phyloP scores from a whole-genome alignment of 2,329 filamentous ascomycete genomes.

The Ceratocystiopsis sp. region DNA sequence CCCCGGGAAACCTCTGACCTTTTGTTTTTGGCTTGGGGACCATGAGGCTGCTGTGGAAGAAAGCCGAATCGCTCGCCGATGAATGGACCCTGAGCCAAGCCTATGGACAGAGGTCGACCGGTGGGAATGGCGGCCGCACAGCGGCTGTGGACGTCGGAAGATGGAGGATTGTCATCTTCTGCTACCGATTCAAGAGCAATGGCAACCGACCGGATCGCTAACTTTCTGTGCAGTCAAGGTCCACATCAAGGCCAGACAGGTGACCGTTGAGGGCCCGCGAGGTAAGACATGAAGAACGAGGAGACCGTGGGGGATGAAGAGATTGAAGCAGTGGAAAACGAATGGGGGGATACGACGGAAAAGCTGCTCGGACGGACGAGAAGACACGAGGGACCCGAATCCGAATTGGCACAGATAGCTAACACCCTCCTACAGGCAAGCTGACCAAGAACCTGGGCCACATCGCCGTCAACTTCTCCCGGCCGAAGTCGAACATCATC shows the following conservation, averaged over 20 bases:
- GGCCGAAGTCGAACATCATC: conserved; percentile 72
- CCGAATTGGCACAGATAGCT: conserved; percentile 8
- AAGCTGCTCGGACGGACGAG: not conserved
- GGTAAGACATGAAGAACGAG: conserved; percentile 34
- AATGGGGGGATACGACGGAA: conserved; percentile 1
- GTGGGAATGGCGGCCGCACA: no score
- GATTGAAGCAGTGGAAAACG: not conserved
- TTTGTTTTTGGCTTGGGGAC: no score
- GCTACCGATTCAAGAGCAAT: no score
- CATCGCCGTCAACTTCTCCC: conserved; percentile 87
- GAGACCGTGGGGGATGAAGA: not conserved
- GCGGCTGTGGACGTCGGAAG: no score
- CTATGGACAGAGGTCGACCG: no score
- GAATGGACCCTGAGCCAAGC: no score
- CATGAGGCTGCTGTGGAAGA: no score
- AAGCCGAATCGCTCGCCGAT: no score
- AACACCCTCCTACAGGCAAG: conserved; percentile 47
- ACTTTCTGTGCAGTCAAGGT: conserved; percentile 61
- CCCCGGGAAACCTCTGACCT: no score
- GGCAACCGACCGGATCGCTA: no score
- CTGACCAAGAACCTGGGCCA: conserved; percentile 94
- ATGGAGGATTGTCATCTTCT: no score
- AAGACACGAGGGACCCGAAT: not conserved
- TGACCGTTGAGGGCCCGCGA: conserved; percentile 94
- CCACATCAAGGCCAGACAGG: conserved; percentile 86